Base-by-base conservation (phyloP, 441 rosid genomes). In the Pelargonium myrrhifolium region DNA sequence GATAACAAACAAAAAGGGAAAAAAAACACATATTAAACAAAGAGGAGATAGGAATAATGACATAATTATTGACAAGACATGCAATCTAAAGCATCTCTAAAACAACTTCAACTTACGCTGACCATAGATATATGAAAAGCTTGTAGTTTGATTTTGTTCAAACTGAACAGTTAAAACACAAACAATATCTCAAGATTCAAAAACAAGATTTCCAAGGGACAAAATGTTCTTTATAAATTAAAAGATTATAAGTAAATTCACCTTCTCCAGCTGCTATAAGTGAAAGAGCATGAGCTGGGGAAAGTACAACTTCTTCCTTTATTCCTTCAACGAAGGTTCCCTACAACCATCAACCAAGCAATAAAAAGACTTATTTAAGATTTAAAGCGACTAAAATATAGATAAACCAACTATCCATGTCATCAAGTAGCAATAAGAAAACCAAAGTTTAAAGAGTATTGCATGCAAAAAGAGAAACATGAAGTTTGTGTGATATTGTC, bases 251-350 rank as follows among this genome's bases (percentile, higher is more conserved):
- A 21, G 21, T 3, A 9, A 21, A 56, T 56, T 56, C 82, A 96
- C 99, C 99, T 96, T 96, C 99, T 76, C 99, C 99, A 74, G 99
- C 92, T 56, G 99, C 99, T 70, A 96, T 92, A 73, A 96, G 88
- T 67, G 99, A 96, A 65, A 96, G 96, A 40, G 91, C 96, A 79
- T 96, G 99, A 71, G 97, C 99, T 75, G 99, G 96, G 71, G 99
- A 96, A 77, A 96, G 76, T 28, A 96, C 99, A 78, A 92, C 99
- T 88, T 96, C 99, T 79, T 96, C 96, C 86, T 96, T 90, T 71
- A 96, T 75, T 74, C 99, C 99, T 78, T 96, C 99, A 42, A 96
- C 88, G 79, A 85, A 96, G 72, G 97, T 96, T 82, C 99, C 99
- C 99, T 96, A 68, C 40, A 78, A 65, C 53, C 74, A 82, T 55